Percentiles rank a stretch among this genome's conserved stretches.
These are phyloP conservation scores for Colletotrichum sansevieriae DNA, from an alignment of 2,329 filamentous ascomycete genomes.

Conservation along the genomic window DNA sequence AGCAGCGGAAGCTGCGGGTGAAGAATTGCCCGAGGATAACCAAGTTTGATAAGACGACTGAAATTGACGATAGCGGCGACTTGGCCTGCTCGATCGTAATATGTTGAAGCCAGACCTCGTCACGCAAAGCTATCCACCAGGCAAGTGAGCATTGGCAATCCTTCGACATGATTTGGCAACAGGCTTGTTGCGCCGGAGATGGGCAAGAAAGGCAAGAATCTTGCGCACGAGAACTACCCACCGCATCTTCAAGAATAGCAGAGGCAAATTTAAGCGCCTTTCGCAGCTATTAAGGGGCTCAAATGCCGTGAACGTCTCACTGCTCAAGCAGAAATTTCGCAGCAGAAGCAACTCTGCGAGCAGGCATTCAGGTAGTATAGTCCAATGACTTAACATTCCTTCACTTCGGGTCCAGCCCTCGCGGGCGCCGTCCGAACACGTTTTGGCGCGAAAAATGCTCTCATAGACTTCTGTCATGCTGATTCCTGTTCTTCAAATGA, in stretches of 20 bases:
- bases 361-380: slow-evolving; percentile 1
- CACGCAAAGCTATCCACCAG: neutral
- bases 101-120: neutral
- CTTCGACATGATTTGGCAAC: neutral
- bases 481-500: neutral
- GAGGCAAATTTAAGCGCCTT: neutral
- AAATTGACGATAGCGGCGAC: no score
- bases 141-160: neutral
- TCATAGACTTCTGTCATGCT: neutral
- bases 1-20: no score
- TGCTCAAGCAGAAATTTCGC: slow-evolving; percentile 21
- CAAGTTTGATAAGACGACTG: no score
- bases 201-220: neutral
- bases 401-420: neutral
- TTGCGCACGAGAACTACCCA: neutral
- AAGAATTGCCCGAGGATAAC: no score
- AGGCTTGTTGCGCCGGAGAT: neutral
- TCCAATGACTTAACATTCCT: slow-evolving; percentile 18
- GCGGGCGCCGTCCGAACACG: neutral
- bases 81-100: neutral
- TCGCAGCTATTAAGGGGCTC: slow-evolving; percentile 1
- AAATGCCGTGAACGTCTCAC: slow-evolving; percentile 21
- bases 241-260: neutral
- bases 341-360: neutral
- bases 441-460: neutral